Base-by-base conservation (phyloP, 1,284 basidiomycete species). In the Phenoliferia sp. region DNA sequence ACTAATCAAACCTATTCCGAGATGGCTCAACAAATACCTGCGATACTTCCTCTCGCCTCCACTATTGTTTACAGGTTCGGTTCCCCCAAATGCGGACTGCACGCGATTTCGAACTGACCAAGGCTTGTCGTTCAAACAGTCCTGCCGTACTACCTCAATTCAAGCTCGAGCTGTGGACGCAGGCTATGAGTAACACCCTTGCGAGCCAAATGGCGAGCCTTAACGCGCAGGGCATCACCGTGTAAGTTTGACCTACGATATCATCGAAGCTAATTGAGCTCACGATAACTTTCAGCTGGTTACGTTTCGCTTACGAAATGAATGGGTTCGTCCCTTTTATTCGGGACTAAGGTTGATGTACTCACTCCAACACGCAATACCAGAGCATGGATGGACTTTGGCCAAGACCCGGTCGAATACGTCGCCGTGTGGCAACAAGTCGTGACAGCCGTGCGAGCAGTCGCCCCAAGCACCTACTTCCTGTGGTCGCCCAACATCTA, bases 321-420 rank as follows among this genome's bases (percentile, higher is more conserved):
- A 56, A 56, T n/a, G 54, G 54, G 54, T 54, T 12, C 10, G 50
- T 54, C 50, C n/a, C 54, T 31, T n/a, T 28, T 16, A 17, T 26
- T 54, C 7, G 15, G 9, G 7, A 19, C 50, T 15, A 9, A 54
- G 9, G 9, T 56, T 31, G 12, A 10, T 6, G 4, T 26, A 10
- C 7, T 7, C 54, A 12, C 28, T 12, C 29, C 29, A 12, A 31
- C n/a, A 4, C n/a, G 29, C 52, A n/a, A 12, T 56, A 26, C 28
- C 54, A 56, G 54, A 56, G 29, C 54, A 9, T 56, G 54, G 54
- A 56, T 56, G 54, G 54, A 56, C 22, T 56, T 29, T 19, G 54
- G 54, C 5, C 54, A 56, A 19, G 26, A 56, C n/a, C 26, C 26
- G n/a, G 54, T 16, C 4, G 6, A 29, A 7, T 56, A 56, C 54